These are phyloP conservation scores for Melastoma candidum DNA, from an alignment of 441 rosid genomes.

Conservation along the genomic window DNA sequence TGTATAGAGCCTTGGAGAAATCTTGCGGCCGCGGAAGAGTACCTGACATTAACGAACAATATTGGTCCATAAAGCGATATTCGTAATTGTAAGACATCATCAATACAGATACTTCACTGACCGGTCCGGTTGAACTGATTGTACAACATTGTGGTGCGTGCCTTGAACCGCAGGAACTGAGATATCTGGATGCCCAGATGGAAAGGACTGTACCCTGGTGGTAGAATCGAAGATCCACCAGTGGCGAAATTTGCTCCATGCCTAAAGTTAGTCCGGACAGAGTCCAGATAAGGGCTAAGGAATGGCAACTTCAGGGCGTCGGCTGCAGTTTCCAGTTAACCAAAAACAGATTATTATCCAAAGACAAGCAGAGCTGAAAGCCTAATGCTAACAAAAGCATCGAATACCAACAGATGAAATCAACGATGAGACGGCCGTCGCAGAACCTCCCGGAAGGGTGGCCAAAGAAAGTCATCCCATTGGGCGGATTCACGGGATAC, in stretches of 20 bases:
- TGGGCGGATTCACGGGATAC: slow-evolving; percentile 38
- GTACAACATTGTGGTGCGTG: slow-evolving; percentile 39
- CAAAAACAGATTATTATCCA: no score
- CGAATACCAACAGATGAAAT: slow-evolving; percentile 43
- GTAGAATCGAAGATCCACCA: slow-evolving; percentile 54
- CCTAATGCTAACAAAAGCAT: neutral
- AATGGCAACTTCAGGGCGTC: slow-evolving; percentile 48
- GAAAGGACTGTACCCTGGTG: slow-evolving; percentile 54
- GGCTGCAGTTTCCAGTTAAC: slow-evolving; percentile 24
- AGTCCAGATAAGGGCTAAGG: slow-evolving; percentile 55
- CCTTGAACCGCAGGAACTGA: slow-evolving; percentile 59
- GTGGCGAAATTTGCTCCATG: slow-evolving; percentile 68
- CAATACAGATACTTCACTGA: slow-evolving; percentile 16
- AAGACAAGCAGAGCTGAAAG: neutral
- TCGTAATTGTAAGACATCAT: neutral
- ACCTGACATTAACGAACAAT: slow-evolving; percentile 12
- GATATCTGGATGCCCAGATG: slow-evolving; percentile 61
- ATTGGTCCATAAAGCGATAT: neutral
- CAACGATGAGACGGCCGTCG: slow-evolving; percentile 71
- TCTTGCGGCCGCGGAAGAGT: slow-evolving; percentile 54
- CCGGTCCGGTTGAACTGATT: slow-evolving; percentile 20
- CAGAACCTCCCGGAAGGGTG: slow-evolving; percentile 61
- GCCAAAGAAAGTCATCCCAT: slow-evolving; percentile 71
- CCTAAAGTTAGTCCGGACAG: slow-evolving; percentile 43
- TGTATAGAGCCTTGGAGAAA: slow-evolving; percentile 59